Evolutionary conservation across 805 yeast species (phyloP).

Genomic region (Wickerhamiella sorbophila): DNA sequence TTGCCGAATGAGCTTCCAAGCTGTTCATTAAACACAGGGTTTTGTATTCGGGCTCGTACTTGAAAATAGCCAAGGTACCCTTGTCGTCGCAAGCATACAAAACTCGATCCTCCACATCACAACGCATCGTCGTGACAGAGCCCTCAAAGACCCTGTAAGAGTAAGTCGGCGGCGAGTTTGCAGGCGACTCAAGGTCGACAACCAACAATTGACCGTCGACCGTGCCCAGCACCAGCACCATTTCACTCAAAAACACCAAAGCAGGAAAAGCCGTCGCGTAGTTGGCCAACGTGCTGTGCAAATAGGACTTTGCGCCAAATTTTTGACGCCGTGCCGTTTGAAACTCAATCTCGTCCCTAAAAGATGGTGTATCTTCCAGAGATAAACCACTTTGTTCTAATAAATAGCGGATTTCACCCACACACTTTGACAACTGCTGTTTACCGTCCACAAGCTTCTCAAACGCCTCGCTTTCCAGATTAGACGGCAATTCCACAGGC

Average conservation of each 20-base stretch:
- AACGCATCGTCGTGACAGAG: slow-evolving; percentile 5
- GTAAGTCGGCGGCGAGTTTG: not conserved
- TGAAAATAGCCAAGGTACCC: slow-evolving; percentile 15
- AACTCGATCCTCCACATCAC: not conserved
- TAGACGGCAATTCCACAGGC: too few species aligned
- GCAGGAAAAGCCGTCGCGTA: slow-evolving; percentile 11
- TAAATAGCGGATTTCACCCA: slow-evolving; percentile 25
- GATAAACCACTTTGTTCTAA: slow-evolving; percentile 13
- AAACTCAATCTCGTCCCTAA: not conserved
- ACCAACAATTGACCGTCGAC: slow-evolving; percentile 11
- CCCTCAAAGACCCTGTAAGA: not conserved
- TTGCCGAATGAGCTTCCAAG: not conserved
- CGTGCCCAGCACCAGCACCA: slow-evolving; percentile 12
- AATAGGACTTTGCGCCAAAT: slow-evolving; percentile 4
- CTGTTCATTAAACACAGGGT: not conserved
- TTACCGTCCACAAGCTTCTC: not conserved
- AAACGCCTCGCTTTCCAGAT: not conserved
- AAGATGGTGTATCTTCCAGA: not conserved
- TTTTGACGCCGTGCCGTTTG: not conserved
- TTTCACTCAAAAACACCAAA: slow-evolving; percentile 3
- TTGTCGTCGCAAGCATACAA: slow-evolving; percentile 16
- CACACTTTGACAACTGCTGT: slow-evolving; percentile 23
- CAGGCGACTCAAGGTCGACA: slow-evolving; percentile 8
- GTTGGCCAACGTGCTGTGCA: slow-evolving; percentile 13
- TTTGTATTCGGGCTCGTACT: slow-evolving; percentile 6